phyloP scores from a whole-genome alignment of 352 stramenopile species.

The Discostella stelligera region DNA sequence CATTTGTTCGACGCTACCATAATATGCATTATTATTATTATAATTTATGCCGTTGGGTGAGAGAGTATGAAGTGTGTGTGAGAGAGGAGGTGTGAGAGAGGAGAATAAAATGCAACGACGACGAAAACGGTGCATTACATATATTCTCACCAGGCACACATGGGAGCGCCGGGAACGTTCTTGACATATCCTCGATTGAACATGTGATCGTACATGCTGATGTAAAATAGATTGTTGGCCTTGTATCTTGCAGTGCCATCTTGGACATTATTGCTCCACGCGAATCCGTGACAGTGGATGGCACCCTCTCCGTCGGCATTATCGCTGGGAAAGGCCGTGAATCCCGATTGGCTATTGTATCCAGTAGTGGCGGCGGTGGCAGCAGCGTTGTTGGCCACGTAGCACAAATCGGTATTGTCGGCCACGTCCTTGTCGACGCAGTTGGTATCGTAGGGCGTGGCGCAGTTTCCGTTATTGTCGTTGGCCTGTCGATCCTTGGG shows the following conservation, averaged over 20 bases:
- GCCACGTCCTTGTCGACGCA: constrained; percentile 60
- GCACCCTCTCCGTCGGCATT: constrained; percentile 45
- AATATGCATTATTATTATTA: not conserved
- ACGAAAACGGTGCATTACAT: not conserved
- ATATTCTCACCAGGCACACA: constrained; percentile 43
- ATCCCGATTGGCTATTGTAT: not conserved
- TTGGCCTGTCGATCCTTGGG: constrained; percentile 57
- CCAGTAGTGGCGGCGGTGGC: not conserved
- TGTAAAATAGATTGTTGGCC: constrained; percentile 66
- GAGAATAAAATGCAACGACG: constrained; percentile 38
- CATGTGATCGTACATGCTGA: constrained; percentile 74
- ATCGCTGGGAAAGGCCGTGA: constrained; percentile 10
- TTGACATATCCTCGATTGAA: constrained; percentile 56
- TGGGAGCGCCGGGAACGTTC: constrained; percentile 60
- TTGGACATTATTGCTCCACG: constrained; percentile 51
- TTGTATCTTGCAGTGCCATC: constrained; percentile 31
- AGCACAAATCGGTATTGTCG: constrained; percentile 72
- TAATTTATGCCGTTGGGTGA: not conserved
- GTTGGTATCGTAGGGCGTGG: constrained; percentile 47
- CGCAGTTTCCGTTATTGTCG: constrained; percentile 68
- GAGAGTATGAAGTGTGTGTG: not conserved
- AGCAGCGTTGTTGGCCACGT: constrained; percentile 28
- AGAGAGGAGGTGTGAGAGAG: not conserved
- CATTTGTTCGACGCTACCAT: constrained; percentile 43
- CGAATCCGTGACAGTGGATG: constrained; percentile 69